Conservation (phyloP, 257 asterid species). For the Avicennia marina region DNA sequence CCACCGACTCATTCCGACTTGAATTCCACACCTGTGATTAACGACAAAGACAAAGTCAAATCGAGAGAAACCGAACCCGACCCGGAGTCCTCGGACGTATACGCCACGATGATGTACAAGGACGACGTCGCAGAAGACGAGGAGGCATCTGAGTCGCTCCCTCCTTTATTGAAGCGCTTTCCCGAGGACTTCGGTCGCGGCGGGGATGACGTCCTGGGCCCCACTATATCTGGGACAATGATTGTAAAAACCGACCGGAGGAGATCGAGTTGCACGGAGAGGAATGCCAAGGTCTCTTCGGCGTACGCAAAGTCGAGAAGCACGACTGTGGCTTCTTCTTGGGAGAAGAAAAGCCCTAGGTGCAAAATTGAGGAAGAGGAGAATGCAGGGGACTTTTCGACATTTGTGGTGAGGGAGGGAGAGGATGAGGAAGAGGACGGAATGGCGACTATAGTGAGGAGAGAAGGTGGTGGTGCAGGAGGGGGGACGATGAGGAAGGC, state of each 20-base stretch:
- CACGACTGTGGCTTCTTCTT: constrained; percentile 21
- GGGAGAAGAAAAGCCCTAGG: constrained; percentile 40
- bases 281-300: constrained; percentile 18
- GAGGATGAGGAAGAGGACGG: constrained; percentile 34
- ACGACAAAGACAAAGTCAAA: constrained; percentile 14
- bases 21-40: constrained; percentile 40
- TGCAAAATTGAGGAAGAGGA: constrained; percentile 39
- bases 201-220: constrained; percentile 49
- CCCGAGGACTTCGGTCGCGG: too few species aligned
- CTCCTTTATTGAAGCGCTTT: too few species aligned
- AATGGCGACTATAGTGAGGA: constrained; percentile 74
- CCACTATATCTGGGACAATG: constrained; percentile 81
- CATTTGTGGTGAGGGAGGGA: constrained; percentile 69
- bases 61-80: constrained; percentile 15
- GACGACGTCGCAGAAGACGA: constrained; percentile 39
- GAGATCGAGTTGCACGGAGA: constrained; percentile 34
- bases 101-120: constrained; percentile 65
- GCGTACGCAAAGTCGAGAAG: constrained; percentile 30
- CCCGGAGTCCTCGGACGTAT: constrained; percentile 35
- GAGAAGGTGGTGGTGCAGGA: constrained; percentile 42
- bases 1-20: constrained; percentile 56
- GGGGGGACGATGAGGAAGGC: constrained; percentile 87
- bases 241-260: constrained; percentile 59
- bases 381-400: constrained; percentile 57
- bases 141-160: too few species aligned